A percentile compares a stretch with the other conserved stretches of the same genome.
Evolutionary conservation across 306 rosid genomes (phyloP).

Genomic region (Comarum palustre): DNA sequence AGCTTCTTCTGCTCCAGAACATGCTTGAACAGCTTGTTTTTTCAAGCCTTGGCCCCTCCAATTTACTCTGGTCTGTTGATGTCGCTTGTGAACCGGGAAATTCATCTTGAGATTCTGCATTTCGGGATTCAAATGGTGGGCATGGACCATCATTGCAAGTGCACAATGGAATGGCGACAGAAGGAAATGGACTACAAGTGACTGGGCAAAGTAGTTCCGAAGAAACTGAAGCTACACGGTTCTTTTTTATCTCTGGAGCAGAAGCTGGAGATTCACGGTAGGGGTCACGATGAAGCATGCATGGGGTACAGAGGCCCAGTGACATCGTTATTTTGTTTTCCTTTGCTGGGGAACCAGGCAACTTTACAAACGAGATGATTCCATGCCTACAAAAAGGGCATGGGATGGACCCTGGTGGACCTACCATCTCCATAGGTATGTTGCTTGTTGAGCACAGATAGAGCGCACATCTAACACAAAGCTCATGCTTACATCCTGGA

Average conservation of each 20-base stretch:
- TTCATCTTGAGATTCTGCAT: slow-evolving; percentile 54
- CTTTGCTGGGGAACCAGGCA: slow-evolving; percentile 64
- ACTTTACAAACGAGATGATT: slow-evolving; percentile 67
- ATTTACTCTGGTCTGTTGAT: slow-evolving; percentile 52
- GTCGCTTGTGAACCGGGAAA: slow-evolving; percentile 48
- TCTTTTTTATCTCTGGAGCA: slow-evolving; percentile 60
- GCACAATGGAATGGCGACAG: slow-evolving; percentile 78
- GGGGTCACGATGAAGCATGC: slow-evolving; percentile 70
- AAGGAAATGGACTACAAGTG: slow-evolving; percentile 92
- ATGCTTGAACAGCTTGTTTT: slow-evolving; percentile 76
- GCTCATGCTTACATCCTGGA: slow-evolving; percentile 88
- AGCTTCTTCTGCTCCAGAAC: slow-evolving; percentile 96
- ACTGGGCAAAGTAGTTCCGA: slow-evolving; percentile 86
- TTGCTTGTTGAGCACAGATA: slow-evolving; percentile 86
- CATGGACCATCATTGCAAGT: slow-evolving; percentile 86
- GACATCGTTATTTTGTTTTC: slow-evolving; percentile 57
- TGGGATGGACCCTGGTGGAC: slow-evolving; percentile 82
- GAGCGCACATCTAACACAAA: slow-evolving; percentile 88
- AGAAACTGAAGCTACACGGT: slow-evolving; percentile 80
- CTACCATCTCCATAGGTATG: slow-evolving; percentile 49
- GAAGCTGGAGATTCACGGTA: slow-evolving; percentile 50
- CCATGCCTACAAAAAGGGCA: slow-evolving; percentile 88
- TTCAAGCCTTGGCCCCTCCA: slow-evolving; percentile 69
- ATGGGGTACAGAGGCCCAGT: slow-evolving; percentile 77
- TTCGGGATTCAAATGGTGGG: slow-evolving; percentile 65